phyloP scores from a whole-genome alignment of 768 basidiomycete genomes.

The Hypholoma sublateritium region DNA sequence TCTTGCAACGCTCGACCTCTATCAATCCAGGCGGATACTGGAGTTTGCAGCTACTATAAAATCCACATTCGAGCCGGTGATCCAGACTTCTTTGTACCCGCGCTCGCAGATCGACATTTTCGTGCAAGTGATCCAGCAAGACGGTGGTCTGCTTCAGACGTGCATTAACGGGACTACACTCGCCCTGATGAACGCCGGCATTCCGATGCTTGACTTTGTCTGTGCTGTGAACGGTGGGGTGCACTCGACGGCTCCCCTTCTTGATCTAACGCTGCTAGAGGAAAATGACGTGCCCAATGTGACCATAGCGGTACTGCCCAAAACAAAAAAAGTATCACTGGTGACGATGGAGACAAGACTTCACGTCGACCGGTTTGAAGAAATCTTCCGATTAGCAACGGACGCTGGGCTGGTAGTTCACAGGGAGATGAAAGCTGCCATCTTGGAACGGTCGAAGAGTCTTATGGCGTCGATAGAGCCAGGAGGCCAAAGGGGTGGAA shows the following conservation, averaged over 20 bases:
- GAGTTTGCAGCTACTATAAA: slow-evolving; percentile 88
- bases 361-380: slow-evolving; percentile 89
- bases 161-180: slow-evolving; percentile 95
- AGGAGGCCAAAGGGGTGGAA: slow-evolving; percentile 25
- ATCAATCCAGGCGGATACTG: slow-evolving; percentile 64
- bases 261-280: slow-evolving; percentile 88
- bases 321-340: slow-evolving; percentile 80
- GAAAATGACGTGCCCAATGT: slow-evolving; percentile 89
- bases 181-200: slow-evolving; percentile 86
- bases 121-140: slow-evolving; percentile 90
- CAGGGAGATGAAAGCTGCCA: slow-evolving; percentile 77
- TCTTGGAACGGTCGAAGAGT: slow-evolving; percentile 58
- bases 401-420: slow-evolving; percentile 80
- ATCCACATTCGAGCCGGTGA: slow-evolving; percentile 94
- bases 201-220: slow-evolving; percentile 88
- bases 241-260: slow-evolving; percentile 74
- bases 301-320: slow-evolving; percentile 88
- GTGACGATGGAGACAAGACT: slow-evolving; percentile 94
- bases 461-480: slow-evolving; percentile 65
- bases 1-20: neutral
- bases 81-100: slow-evolving; percentile 89
- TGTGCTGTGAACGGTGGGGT: slow-evolving; percentile 89
- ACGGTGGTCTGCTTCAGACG: slow-evolving; percentile 88
- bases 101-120: slow-evolving; percentile 93
- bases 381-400: slow-evolving; percentile 77